Base-by-base conservation (phyloP, 108 stramenopile genomes). In the Nitzschia sp. region DNA sequence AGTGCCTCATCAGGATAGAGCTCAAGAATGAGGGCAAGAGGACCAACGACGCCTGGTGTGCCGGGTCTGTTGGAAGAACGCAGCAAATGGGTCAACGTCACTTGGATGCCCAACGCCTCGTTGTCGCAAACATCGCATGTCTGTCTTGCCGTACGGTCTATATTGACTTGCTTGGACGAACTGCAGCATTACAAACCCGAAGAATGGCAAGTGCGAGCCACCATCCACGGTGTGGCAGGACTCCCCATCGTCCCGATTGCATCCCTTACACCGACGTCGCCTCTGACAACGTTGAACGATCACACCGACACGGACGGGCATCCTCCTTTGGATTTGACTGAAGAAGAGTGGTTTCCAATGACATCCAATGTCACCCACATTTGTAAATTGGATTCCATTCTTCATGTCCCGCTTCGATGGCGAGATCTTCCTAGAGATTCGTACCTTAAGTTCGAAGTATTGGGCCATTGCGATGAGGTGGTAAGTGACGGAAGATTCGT, bases 341-440 rank as follows among this genome's bases (percentile, higher is more conserved):
- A 11, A 5, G 19, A 29, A 18, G 56, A 36, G 0, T 62, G 59
- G 57, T 25, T 54, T 3, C 72, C 81, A 49, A 36, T 49, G 19
- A 64, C 72, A 32, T 59, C 72, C 30, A 51, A 26, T 34, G 64
- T 54, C 6, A 64, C 78, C 6, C 75, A 77, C 36, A 53, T 71
- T 64, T 77, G 82, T 32, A 26, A 48, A 18, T 69, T 76, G 68
- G 57, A 85, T 46, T 33, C 70, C 42, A 18, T 72, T 3, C 36
- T 85, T n/a, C 70, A 78, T 27, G 56, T 93, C 46, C 88, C 92
- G 2, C 56, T 89, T 18, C 81, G 92, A 70, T 93, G 87, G 88
- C 76, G 92, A 66, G 92, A 93, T 82, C 69, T 93, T 38, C 85
- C 92, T 11, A 71, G 92, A 15, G 92, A 93, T 66, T 81, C 89